Conservation (phyloP, 139 green algal species). For the Ettlia oleoabundans region DNA sequence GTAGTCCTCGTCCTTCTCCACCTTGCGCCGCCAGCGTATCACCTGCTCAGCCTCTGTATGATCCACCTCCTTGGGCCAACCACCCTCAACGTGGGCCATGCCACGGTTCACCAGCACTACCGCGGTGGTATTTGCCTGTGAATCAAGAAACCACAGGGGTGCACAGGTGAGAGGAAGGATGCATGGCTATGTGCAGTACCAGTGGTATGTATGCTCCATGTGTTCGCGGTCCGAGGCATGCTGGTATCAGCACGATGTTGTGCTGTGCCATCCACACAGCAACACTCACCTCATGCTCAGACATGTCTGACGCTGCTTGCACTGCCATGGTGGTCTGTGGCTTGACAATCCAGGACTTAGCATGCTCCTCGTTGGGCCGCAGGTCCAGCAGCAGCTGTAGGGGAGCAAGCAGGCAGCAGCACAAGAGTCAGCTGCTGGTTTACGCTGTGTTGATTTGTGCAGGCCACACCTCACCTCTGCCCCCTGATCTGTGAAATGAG, state of each 20-base stretch:
- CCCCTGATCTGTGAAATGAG: constrained; percentile 80
- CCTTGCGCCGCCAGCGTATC: constrained; percentile 73
- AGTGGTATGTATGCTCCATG: not conserved
- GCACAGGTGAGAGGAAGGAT: not conserved
- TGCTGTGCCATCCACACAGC: no score
- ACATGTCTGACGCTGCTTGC: constrained; percentile 84
- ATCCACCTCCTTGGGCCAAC: constrained; percentile 96
- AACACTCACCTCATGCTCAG: constrained; percentile 74
- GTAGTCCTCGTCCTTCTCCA: constrained; percentile 98
- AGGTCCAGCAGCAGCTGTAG: constrained; percentile 87
- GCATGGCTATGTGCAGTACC: not conserved
- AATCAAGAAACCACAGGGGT: not conserved
- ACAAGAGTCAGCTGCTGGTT: no score
- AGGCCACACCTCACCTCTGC: constrained; percentile 63
- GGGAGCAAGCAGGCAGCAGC: not conserved
- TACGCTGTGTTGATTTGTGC: no score
- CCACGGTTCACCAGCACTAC: constrained; percentile 74
- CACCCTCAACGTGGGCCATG: constrained; percentile 89
- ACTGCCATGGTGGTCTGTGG: constrained; percentile 73
- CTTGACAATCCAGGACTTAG: constrained; percentile 74
- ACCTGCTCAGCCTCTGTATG: constrained; percentile 87
- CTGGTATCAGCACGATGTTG: no score
- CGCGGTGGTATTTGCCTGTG: constrained; percentile 82
- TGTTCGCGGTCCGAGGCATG: not conserved
- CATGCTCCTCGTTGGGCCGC: constrained; percentile 85